Conservation (phyloP, 495 filamentous ascomycete species). For the Wilcoxina mikolae region DNA sequence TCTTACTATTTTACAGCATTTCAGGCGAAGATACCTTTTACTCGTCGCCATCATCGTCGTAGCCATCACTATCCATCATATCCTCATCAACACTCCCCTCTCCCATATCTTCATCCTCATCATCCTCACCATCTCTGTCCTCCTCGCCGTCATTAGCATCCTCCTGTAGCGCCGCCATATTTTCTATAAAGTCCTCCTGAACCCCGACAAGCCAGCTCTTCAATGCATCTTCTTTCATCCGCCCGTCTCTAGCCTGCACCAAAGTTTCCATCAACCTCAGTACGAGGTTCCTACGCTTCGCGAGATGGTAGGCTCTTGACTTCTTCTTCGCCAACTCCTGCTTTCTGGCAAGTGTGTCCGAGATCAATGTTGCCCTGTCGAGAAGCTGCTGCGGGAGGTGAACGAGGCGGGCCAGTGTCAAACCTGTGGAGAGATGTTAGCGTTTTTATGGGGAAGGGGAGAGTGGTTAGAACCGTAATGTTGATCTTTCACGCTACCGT, state of each 20-base stretch:
- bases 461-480: too few relatives aligned
- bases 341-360: slow-evolving; percentile 46
- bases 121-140: background rate
- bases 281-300: slow-evolving; percentile 53
- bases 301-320: slow-evolving; percentile 40
- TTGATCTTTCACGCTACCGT: slow-evolving; percentile 53
- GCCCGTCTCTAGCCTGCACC: slow-evolving; percentile 50
- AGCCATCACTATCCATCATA: background rate
- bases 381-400: slow-evolving; percentile 55
- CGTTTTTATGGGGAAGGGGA: too few relatives aligned
- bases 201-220: slow-evolving; percentile 50
- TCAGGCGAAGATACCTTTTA: too few relatives aligned
- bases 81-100: background rate
- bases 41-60: too few relatives aligned
- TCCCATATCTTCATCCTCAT: background rate
- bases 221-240: slow-evolving; percentile 50
- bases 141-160: slow-evolving; percentile 12
- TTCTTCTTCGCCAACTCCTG: slow-evolving; percentile 45
- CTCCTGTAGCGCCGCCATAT: slow-evolving; percentile 50
- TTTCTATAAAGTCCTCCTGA: slow-evolving; percentile 58
- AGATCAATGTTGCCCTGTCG: slow-evolving; percentile 35
- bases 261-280: slow-evolving; percentile 61
- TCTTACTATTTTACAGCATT: too few relatives aligned
- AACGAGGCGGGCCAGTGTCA: slow-evolving; percentile 51
- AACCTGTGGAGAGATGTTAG: too few relatives aligned